Evolutionary conservation across 1,284 basidiomycete genomes (phyloP), one percentile per base, ranked within the genome.

Genomic region (Cutaneotrichosporon spelunceum): DNA sequence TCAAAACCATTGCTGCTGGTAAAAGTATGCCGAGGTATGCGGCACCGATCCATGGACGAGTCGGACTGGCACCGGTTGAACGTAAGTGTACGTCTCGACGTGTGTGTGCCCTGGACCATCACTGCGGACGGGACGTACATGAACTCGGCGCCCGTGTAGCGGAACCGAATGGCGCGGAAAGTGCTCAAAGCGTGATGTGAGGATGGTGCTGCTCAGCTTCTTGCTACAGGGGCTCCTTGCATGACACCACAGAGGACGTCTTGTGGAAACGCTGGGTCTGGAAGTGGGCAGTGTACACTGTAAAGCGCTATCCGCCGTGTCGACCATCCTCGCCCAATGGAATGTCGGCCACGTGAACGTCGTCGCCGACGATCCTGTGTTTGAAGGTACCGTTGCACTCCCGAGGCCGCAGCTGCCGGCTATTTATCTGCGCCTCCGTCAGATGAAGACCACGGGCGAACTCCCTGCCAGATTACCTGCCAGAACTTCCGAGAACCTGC

Each of bases 121-220:
- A 49, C 23, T 16, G 55, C 8, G 16, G 42, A n/a, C n/a, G 33
- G 30, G 16, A 26, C 33, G 24, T 39, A 53, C 39, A 75, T 69
- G 26, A 78, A 66, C 48, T 74, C 70, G 61, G 75, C 76, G 8
- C 65, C 60, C 61, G 74, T 72, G 3, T 64, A 36, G 11, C 64
- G 60, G 4, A 47, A 68, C 19, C 75, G 70, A 9, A 78, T 42
- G 39, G 39, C 39, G 39, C n/a, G 39, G 2, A 42, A 7, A 4
- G 19, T 19, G 19, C 39, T 42, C 16, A 42, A 5, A 6, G 39
- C 39, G 5, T n/a, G 39, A 42, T 7, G 39, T 42, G 21, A 78
- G 69, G 4, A 78, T 72, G 3, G 72, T 50, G 26, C 19, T 30
- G 26, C 69, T 76, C 16, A 77, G 48, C 74, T 74, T n/a, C 77